Conservation (phyloP, 768 basidiomycete species). For the Crassisporium funariophilum region DNA sequence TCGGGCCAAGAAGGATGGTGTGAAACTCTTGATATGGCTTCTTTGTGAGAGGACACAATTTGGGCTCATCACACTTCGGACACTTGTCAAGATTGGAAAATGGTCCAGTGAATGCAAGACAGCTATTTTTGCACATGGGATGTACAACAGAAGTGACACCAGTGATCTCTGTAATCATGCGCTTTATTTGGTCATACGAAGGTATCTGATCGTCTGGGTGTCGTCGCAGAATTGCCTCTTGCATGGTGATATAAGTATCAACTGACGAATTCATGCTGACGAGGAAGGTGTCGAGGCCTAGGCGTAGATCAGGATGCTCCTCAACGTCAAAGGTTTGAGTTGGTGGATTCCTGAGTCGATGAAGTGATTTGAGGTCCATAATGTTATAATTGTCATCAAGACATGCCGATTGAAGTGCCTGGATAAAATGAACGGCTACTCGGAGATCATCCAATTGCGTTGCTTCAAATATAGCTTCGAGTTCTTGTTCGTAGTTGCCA, state of each 20-base stretch:
- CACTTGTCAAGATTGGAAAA: constrained; percentile 15
- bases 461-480: constrained; percentile 4
- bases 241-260: constrained; percentile 20
- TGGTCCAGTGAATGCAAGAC: constrained; percentile 39
- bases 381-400: constrained; percentile 9
- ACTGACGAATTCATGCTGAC: constrained; percentile 27
- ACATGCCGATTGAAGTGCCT: constrained; percentile 11
- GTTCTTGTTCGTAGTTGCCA: constrained; percentile 1
- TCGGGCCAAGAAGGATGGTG: constrained; percentile 23
- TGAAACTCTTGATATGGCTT: constrained; percentile 15
- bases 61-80: constrained; percentile 11
- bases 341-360: constrained; percentile 21
- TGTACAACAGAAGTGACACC: constrained; percentile 31
- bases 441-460: constrained; percentile 7
- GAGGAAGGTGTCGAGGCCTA: constrained; percentile 27
- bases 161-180: constrained; percentile 20
- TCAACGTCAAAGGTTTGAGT: background rate
- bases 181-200: constrained; percentile 15
- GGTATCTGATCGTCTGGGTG: constrained; percentile 18
- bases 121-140: constrained; percentile 44
- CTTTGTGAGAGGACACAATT: constrained; percentile 12
- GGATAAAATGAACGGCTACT: constrained; percentile 9
- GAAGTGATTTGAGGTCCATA: constrained; percentile 9
- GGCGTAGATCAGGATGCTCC: constrained; percentile 16
- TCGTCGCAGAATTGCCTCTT: constrained; percentile 18